Base-by-base conservation (phyloP, 2,329 filamentous ascomycete genomes). In the Fusarium heterosporum region DNA sequence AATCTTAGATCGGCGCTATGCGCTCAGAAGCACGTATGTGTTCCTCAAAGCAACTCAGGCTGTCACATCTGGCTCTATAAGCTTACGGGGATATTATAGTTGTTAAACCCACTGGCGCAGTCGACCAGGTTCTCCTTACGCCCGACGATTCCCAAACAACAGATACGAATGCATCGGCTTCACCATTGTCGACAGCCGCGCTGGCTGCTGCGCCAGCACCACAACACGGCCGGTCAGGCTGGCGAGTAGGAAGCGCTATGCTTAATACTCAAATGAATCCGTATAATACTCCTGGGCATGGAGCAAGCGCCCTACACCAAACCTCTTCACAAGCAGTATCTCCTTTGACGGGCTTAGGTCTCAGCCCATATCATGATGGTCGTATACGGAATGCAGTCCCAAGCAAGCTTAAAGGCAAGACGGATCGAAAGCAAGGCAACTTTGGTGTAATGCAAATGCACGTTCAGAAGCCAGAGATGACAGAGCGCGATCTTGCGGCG, bases 391-490 rank as follows among this genome's bases (percentile, higher is more conserved):
- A 88, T 62, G 85, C 87, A 2, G 82, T 89, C 3, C 87, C 88
- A 6, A 87, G 83, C 74, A 89, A 88, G 73, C 78, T 89, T 53
- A 87, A 89, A 72, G 85, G 85, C 61, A 85, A 84, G 66, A 83
- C 84, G 19, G 82, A 85, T 64, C 79, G 80, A 26, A 84, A 82
- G 69, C 85, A 85, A 61, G 87, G 87, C 28, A 88, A 88, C 67
- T 90, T 90, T 73, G 80, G 82, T 43, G 85, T 89, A 39, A 88
- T 90, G 83, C 85, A 88, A 56, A 88, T 90, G 79, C 82, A 84
- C 32, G 78, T 86, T 26, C 71, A 78, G 55, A 80, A 77, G 72
- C 77, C 79, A 63, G 80, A 83, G 57, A 80, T 82, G 38, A 78
- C 83, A 49, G 79, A 83, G 39, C 79, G 85, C 46, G 81, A 84